Evolutionary conservation across 2,329 filamentous ascomycete species (phyloP).

Genomic region (Ilyonectria destructans): DNA sequence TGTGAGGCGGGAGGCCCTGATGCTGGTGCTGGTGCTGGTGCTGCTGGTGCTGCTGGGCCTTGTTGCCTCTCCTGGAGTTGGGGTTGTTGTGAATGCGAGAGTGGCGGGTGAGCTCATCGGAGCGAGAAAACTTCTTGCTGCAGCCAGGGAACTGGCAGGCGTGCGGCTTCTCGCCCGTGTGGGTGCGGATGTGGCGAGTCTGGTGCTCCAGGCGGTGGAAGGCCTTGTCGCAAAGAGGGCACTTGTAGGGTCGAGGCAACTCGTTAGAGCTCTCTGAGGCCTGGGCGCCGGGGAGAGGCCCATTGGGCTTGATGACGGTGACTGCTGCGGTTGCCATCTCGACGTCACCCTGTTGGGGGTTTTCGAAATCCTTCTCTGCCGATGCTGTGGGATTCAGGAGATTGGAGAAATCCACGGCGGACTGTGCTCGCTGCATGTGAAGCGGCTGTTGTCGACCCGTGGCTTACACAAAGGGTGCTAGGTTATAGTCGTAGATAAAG

Average conservation of each 20-base stretch:
- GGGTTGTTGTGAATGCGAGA: conserved; percentile 99
- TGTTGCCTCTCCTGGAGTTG: conserved; percentile 94
- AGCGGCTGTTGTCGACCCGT: conserved; percentile 48
- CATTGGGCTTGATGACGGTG: conserved; percentile 74
- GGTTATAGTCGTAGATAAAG: conserved; percentile 30
- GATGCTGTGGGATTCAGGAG: conserved; percentile 75
- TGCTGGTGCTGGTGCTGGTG: conserved; percentile 54
- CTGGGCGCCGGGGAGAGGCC: conserved; percentile 75
- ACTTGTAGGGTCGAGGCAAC: conserved; percentile 97
- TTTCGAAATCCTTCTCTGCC: conserved; percentile 45
- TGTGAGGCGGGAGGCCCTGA: conserved; percentile 60
- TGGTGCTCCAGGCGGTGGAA: conserved; percentile 99
- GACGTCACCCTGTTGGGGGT: conserved; percentile 53
- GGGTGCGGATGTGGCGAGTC: conserved; percentile 91
- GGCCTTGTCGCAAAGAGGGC: conserved; percentile 96
- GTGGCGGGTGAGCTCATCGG: conserved; percentile 96
- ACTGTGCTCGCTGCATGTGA: conserved; percentile 84
- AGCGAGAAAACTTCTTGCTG: conserved; percentile 97
- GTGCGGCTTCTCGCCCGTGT: conserved; percentile 98
- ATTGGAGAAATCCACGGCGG: conserved; percentile 83
- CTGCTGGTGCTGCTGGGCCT: conserved; percentile 69
- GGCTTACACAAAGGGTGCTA: conserved; percentile 35
- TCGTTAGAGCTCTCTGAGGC: conserved; percentile 73
- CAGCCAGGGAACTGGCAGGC: conserved; percentile 96
- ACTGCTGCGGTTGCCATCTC: conserved; percentile 69